Percentiles rank a stretch among this genome's conserved stretches.
phyloP scores from a whole-genome alignment of 2,329 filamentous ascomycete species.

The Teratosphaeria epicoccoides region DNA sequence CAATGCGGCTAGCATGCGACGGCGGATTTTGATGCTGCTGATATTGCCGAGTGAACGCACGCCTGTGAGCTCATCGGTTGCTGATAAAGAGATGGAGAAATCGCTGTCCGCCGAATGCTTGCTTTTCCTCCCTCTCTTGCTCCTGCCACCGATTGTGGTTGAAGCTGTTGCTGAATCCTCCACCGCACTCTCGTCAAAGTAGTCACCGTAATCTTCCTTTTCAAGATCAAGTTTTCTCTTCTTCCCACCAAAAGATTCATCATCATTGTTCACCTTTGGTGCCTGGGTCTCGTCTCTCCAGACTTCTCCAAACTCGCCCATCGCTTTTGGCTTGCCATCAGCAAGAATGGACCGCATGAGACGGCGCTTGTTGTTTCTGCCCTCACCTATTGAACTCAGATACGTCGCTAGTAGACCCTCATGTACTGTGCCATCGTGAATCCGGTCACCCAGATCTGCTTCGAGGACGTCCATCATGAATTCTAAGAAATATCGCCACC shows the following conservation, averaged over 20 bases:
- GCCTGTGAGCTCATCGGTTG: background rate
- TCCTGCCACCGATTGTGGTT: constrained; percentile 1
- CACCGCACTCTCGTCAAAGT: constrained; percentile 18
- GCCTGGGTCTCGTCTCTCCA: constrained; percentile 55
- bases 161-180: background rate
- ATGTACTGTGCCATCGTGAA: constrained; percentile 29
- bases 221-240: constrained; percentile 42
- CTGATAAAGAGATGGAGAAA: constrained; percentile 3
- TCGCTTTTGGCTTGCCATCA: constrained; percentile 45
- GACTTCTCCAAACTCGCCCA: constrained; percentile 52
- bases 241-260: constrained; percentile 48
- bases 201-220: constrained; percentile 31
- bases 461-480: constrained; percentile 72
- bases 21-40: constrained; percentile 51
- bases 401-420: constrained; percentile 54
- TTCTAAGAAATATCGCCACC: constrained; percentile 72
- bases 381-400: constrained; percentile 32
- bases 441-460: constrained; percentile 53
- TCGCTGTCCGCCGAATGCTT: background rate
- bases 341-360: constrained; percentile 59
- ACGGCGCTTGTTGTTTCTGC: constrained; percentile 35
- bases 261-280: constrained; percentile 36
- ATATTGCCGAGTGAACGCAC: constrained; percentile 24
- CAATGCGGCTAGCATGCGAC: constrained; percentile 51
- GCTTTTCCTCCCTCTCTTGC: background rate